phyloP scores from a whole-genome alignment of 371 early-diverging fungal species.

The Syncephalastrum monosporum region DNA sequence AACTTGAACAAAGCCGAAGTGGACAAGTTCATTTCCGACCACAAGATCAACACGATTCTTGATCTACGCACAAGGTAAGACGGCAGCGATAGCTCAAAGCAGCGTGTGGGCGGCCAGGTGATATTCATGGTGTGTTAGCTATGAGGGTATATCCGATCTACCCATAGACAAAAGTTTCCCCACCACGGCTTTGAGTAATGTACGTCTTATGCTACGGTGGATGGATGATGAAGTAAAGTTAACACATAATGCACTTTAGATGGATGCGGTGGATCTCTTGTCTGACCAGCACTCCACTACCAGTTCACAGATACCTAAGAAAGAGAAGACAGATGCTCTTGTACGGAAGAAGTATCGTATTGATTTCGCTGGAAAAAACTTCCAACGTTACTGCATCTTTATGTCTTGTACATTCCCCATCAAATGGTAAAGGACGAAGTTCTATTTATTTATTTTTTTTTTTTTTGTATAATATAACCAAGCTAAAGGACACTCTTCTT shows the following conservation, averaged over 20 bases:
- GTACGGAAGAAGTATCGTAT: constrained; percentile 33
- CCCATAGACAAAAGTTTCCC: constrained; percentile 20
- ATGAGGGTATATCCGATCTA: constrained; percentile 4
- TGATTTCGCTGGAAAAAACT: constrained; percentile 44
- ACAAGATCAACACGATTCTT: constrained; percentile 26
- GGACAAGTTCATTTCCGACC: constrained; percentile 13
- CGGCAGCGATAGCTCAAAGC: not conserved
- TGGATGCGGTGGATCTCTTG: too few species aligned
- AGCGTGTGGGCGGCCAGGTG: not conserved
- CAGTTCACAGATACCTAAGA: not conserved
- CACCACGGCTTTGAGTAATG: constrained; percentile 10
- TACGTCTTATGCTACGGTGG: not conserved
- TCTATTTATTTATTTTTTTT: too few species aligned
- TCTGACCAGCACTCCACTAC: too few species aligned
- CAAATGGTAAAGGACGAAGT: constrained; percentile 32
- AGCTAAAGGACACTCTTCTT: not conserved
- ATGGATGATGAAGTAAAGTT: too few species aligned
- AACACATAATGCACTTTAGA: too few species aligned
- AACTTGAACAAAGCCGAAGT: constrained; percentile 17
- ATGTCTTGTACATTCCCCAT: constrained; percentile 27
- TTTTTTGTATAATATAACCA: not conserved
- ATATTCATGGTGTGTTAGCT: constrained; percentile 2
- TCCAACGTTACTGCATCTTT: constrained; percentile 43
- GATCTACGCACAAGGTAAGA: constrained; percentile 33
- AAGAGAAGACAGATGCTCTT: not conserved